phyloP scores from a whole-genome alignment of 768 basidiomycete species.

The Suillus tomentosus region DNA sequence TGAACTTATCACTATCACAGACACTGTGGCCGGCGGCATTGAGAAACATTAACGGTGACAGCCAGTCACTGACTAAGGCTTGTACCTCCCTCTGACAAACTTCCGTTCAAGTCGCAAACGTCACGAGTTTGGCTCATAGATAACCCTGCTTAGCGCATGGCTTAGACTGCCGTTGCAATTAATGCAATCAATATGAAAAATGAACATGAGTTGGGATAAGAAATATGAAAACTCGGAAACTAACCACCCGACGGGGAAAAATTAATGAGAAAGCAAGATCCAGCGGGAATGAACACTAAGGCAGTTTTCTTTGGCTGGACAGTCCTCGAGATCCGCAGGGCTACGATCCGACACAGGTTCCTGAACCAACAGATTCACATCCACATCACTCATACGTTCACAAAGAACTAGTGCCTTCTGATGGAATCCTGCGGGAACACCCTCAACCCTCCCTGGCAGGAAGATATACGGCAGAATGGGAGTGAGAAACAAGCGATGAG shows the following conservation, averaged over 20 bases:
- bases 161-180: neutral
- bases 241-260: neutral
- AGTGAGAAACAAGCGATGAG: conserved; percentile 36
- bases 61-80: neutral
- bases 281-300: conserved; percentile 18
- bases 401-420: conserved; percentile 24
- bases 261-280: neutral
- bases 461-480: conserved; percentile 36
- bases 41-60: neutral
- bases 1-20: neutral
- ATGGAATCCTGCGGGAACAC: conserved; percentile 34
- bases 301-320: conserved; percentile 19
- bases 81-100: neutral
- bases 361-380: conserved; percentile 18
- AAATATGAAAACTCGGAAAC: neutral
- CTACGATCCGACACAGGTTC: neutral
- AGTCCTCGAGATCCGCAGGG: conserved; percentile 9
- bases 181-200: neutral
- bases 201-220: too few relatives aligned
- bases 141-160: neutral
- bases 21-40: conserved; percentile 5
- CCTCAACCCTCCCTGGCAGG: conserved; percentile 27
- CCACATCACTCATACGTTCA: conserved; percentile 31
- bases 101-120: neutral
- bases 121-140: neutral